Evolutionary conservation across 2,329 filamentous ascomycete genomes (phyloP).

Genomic region (Juglanconis sp.): DNA sequence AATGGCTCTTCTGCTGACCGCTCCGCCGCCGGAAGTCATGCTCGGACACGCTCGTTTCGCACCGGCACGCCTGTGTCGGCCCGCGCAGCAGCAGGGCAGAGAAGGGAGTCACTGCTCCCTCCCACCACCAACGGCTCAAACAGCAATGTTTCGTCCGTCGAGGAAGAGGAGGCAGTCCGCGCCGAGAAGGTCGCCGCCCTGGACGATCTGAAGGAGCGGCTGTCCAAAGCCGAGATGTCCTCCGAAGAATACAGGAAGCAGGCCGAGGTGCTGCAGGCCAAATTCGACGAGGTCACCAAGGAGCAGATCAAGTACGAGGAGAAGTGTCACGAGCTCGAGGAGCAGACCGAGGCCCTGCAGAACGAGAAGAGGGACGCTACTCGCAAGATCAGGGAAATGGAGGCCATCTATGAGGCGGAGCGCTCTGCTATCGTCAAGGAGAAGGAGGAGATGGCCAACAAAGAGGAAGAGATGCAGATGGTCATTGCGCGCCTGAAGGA

Average conservation of each 20-base stretch:
- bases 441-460: constrained; percentile 79
- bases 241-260: constrained; percentile 83
- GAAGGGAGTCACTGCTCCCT: constrained; percentile 48
- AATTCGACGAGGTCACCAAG: constrained; percentile 77
- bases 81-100: constrained; percentile 64
- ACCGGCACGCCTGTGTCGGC: constrained; percentile 67
- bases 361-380: constrained; percentile 82
- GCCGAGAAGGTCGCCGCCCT: constrained; percentile 76
- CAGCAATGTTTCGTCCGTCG: constrained; percentile 41
- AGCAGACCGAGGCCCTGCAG: constrained; percentile 74
- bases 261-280: constrained; percentile 76
- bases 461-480: constrained; percentile 85
- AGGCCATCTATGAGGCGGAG: constrained; percentile 89
- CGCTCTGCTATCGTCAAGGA: constrained; percentile 83
- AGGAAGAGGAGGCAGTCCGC: constrained; percentile 67
- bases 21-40: constrained; percentile 39
- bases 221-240: constrained; percentile 74
- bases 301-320: constrained; percentile 89
- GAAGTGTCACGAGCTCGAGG: constrained; percentile 79
- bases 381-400: constrained; percentile 84
- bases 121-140: constrained; percentile 29
- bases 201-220: constrained; percentile 78
- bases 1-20: constrained; percentile 40
- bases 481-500: constrained; percentile 93
- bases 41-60: constrained; percentile 59